Base-by-base conservation (phyloP, 495 filamentous ascomycete species). In the Neurospora sp. region DNA sequence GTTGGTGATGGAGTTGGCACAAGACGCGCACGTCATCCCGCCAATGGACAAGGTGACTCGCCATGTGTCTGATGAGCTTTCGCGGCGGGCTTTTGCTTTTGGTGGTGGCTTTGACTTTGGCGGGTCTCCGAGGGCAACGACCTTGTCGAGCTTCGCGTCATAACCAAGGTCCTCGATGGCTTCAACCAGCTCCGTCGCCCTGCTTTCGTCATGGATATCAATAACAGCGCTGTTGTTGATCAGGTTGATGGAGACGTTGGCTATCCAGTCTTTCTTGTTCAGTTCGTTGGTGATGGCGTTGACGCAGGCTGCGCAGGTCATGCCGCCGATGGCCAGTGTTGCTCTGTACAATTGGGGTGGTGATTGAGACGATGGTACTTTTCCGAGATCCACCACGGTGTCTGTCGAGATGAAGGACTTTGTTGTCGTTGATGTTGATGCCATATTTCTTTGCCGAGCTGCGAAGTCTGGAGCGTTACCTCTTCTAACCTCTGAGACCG, bases 11-110 rank as follows among this genome's bases (percentile, higher is more conserved):
- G 82, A 83, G 48, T 87, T 88, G 14, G 88, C 86, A 78, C 94
- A 97, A 4, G 91, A 85, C 27, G 89, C 88, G 78, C 94, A 97
- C 7, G 91, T 96, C 92, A 97, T 96, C 16, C 93, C 93, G 35
- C 86, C 89, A 70, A 97, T 90, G 7, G 91, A 88, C 73, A 93
- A 84, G 3, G 89, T 88, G 3, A 87, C 92, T 65, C 83, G 81
- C 82, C 86, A 88, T 27, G 71, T 72, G 59, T 79, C 75, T 27
- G 77, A 61, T 18, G 27, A 16, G 53, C 27, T 65, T 65, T 65
- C 27, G 27, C 22, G 48, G 22, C 20, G 20, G 9, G 48, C 53
- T 65, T 65, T 65, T 16, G 27, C 1, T 8, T 22, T 22, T 27
- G 20, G 48, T 22, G 45, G 75, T 18, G 73, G 61, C 40, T 69